A percentile compares a stretch with the other conserved stretches of the same genome.
Conservation (phyloP, 2,329 filamentous ascomycete genomes). For the Aspergillus tanneri region DNA sequence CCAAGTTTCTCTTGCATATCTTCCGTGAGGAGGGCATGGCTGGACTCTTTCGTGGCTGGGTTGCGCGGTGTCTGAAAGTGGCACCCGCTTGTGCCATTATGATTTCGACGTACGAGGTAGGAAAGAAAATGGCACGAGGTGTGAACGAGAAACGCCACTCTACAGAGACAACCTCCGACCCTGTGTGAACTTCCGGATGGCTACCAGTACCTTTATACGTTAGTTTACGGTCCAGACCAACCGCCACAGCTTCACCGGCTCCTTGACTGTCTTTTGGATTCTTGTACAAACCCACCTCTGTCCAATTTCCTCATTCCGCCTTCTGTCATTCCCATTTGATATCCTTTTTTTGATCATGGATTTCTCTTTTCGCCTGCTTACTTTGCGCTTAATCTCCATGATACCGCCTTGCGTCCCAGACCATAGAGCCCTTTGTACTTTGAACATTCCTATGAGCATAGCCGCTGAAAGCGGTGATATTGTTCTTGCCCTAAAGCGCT, state of each 20-base stretch:
- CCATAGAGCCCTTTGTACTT: conserved; percentile 16
- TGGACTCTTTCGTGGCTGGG: conserved; percentile 89
- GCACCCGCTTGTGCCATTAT: conserved; percentile 97
- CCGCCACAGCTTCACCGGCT: no score
- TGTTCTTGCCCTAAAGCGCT: neutral
- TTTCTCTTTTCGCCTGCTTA: neutral
- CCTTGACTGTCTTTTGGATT: no score
- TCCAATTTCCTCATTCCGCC: no score
- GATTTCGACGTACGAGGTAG: conserved; percentile 97
- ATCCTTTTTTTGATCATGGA: neutral
- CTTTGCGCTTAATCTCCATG: conserved; percentile 3
- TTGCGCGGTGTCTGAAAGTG: conserved; percentile 87
- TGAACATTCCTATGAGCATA: neutral
- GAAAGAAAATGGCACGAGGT: conserved; percentile 79
- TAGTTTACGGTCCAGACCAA: no score
- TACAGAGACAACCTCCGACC: conserved; percentile 21
- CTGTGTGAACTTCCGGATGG: conserved; percentile 14
- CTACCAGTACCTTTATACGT: no score
- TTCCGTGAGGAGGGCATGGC: conserved; percentile 77
- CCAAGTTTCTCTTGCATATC: conserved; percentile 83
- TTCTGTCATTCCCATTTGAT: neutral
- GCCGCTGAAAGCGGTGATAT: neutral
- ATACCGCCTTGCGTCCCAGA: conserved; percentile 6
- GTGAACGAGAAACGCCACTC: conserved; percentile 62
- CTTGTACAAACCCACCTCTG: no score